Percentiles rank a stretch among this genome's conserved stretches.
These are phyloP conservation scores for Leccinum huronense DNA, from an alignment of 1,284 basidiomycete species.

Conservation along the genomic window DNA sequence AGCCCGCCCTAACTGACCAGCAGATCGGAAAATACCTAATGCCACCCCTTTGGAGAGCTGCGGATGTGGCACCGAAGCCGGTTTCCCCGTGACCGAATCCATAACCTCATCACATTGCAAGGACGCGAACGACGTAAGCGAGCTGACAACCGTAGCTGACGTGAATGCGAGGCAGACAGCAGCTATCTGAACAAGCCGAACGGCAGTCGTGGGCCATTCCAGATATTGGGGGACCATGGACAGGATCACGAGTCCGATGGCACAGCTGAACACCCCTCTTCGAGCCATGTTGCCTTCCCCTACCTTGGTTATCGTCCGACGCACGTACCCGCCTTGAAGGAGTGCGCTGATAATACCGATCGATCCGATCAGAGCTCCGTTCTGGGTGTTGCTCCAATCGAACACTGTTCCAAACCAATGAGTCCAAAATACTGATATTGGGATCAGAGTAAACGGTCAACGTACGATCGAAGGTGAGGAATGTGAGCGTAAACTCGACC, in stretches of 20 bases:
- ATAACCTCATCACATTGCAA: slow-evolving; percentile 77
- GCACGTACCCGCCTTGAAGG: slow-evolving; percentile 89
- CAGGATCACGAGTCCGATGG: slow-evolving; percentile 65
- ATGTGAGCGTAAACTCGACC: slow-evolving; percentile 89
- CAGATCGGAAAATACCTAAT: slow-evolving; percentile 80
- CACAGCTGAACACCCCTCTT: slow-evolving; percentile 72
- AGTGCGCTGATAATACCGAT: slow-evolving; percentile 87
- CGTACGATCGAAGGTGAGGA: slow-evolving; percentile 84
- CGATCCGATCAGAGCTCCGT: slow-evolving; percentile 81
- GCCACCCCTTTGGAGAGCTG: slow-evolving; percentile 81
- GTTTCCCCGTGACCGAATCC: slow-evolving; percentile 58
- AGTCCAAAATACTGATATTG: background rate
- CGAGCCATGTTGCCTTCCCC: slow-evolving; percentile 80
- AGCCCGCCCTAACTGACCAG: slow-evolving; percentile 87
- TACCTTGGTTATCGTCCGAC: slow-evolving; percentile 64
- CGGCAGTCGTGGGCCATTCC: slow-evolving; percentile 45
- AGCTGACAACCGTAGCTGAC: slow-evolving; percentile 88
- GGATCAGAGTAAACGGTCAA: slow-evolving; percentile 16
- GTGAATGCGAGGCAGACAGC: slow-evolving; percentile 86
- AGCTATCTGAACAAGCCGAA: slow-evolving; percentile 67
- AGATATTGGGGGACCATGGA: slow-evolving; percentile 61
- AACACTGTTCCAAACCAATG: slow-evolving; percentile 52
- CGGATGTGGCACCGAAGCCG: slow-evolving; percentile 49
- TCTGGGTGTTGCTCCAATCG: slow-evolving; percentile 86
- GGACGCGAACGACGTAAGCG: slow-evolving; percentile 82